Percentiles rank a stretch among this genome's conserved stretches.
These are phyloP conservation scores for Tetrahymena thermophila DNA, from an alignment of 73 alveolate species.

Conservation along the genomic window DNA sequence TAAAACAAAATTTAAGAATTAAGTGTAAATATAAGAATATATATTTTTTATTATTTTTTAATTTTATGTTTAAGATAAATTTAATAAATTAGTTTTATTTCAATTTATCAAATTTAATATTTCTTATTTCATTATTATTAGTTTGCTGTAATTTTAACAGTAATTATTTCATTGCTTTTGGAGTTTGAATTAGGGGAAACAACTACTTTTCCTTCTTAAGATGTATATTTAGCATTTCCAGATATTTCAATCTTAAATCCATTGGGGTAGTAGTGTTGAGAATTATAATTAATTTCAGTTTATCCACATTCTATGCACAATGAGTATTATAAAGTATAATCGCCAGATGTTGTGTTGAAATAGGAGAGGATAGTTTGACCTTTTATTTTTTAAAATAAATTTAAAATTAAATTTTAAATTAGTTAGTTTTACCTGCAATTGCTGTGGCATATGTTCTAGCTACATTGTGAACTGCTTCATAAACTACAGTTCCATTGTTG, in stretches of 20 bases:
- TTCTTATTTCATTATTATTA: neutral
- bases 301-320: conserved; percentile 9
- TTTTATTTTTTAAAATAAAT: neutral
- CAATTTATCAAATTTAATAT: neutral
- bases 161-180: neutral
- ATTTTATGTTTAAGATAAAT: no score
- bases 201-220: neutral
- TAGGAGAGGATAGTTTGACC: neutral
- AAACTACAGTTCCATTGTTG: conserved; percentile 14
- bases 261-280: neutral
- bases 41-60: no score
- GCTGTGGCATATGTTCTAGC: conserved; percentile 31
- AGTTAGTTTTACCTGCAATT: neutral
- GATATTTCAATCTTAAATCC: neutral
- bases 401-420: no score
- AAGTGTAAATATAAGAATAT: no score
- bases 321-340: neutral
- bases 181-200: neutral
- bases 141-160: neutral
- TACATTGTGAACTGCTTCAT: conserved; percentile 2
- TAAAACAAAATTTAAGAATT: no score
- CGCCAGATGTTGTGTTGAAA: neutral
- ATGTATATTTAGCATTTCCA: neutral
- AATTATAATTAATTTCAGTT: conserved; percentile 3
- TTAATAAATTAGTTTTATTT: no score